phyloP scores from a whole-genome alignment of 2,329 filamentous ascomycete genomes.

The Plectosphaerella cucumerina region DNA sequence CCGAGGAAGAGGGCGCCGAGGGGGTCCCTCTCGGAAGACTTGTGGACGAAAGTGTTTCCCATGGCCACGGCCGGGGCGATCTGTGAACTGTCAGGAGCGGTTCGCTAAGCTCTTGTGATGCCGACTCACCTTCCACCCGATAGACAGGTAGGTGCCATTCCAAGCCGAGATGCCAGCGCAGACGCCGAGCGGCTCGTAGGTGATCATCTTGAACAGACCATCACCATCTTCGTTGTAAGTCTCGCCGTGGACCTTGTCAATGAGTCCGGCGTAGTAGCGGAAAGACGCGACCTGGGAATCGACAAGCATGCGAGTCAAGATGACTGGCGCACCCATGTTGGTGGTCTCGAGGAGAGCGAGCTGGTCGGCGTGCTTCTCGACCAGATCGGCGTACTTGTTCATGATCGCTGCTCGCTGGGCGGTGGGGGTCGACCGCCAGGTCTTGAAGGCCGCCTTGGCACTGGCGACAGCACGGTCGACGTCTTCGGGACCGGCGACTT shows the following conservation, averaged over 20 bases:
- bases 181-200: constrained; percentile 24
- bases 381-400: constrained; percentile 37
- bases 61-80: constrained; percentile 35
- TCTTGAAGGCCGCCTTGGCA: constrained; percentile 42
- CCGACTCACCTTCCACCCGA: constrained; percentile 30
- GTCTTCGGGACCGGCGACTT: constrained; percentile 38
- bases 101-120: too few species aligned
- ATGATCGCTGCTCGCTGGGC: constrained; percentile 33
- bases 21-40: constrained; percentile 39
- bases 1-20: constrained; percentile 29
- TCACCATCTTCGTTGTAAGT: constrained; percentile 27
- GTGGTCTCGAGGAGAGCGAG: constrained; percentile 37
- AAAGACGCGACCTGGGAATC: constrained; percentile 35
- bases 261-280: constrained; percentile 19
- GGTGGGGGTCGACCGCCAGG: constrained; percentile 32
- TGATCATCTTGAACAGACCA: constrained; percentile 36
- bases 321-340: constrained; percentile 39
- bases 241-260: constrained; percentile 18
- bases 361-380: constrained; percentile 28
- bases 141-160: constrained; percentile 33
- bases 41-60: constrained; percentile 39
- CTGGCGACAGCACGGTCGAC: constrained; percentile 43
- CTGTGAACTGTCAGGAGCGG: too few species aligned
- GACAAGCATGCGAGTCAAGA: too few species aligned
- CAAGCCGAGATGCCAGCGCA: constrained; percentile 29